Evolutionary conservation across 2,329 filamentous ascomycete species (phyloP).

Genomic region (Myriosclerotinia duriaeana): DNA sequence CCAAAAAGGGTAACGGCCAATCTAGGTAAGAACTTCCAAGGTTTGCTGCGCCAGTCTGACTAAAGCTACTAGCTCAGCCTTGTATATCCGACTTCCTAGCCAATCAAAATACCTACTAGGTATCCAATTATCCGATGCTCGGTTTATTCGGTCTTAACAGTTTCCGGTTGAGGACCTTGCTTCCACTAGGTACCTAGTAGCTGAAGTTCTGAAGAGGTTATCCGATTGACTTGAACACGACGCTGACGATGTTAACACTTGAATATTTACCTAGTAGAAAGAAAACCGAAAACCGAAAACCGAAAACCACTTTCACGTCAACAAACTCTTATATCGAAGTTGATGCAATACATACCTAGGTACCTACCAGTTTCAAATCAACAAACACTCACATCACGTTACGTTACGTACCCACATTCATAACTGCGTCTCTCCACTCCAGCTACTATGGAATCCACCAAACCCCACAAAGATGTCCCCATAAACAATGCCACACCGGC

Average conservation of each 20-base stretch:
- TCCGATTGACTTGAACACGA: neutral
- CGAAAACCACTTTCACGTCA: neutral
- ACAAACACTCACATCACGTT: too few relatives aligned
- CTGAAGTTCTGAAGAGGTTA: neutral
- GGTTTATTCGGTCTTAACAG: slow-evolving; percentile 5
- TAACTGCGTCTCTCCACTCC: neutral
- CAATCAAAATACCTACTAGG: neutral
- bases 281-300: neutral
- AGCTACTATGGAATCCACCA: slow-evolving; percentile 2
- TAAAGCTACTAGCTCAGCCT: neutral
- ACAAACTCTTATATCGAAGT: neutral
- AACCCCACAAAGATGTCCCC: neutral
- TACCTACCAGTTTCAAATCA: too few relatives aligned
- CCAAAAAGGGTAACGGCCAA: neutral
- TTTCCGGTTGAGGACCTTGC: neutral
- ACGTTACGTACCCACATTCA: too few relatives aligned
- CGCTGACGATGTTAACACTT: neutral
- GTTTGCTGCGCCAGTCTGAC: neutral
- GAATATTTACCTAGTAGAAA: neutral
- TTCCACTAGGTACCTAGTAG: neutral
- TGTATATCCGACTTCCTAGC: neutral
- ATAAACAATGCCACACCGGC: neutral
- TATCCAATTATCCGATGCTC: neutral
- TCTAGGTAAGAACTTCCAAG: neutral
- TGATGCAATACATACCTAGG: neutral